Evolutionary conservation across 306 rosid species (phyloP).

Genomic region (Gastrolobium bilobum): DNA sequence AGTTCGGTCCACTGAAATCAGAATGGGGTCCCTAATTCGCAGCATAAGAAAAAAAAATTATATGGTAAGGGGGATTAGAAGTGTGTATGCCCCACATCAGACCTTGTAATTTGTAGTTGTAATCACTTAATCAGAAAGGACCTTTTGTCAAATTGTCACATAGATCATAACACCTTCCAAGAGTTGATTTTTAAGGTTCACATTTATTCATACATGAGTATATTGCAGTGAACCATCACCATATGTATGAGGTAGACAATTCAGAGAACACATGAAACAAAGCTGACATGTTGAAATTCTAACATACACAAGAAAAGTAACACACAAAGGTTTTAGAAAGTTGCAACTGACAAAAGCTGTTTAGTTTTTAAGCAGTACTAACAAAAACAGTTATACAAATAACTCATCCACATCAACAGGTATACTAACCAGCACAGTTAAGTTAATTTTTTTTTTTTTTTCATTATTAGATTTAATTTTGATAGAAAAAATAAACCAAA

Average conservation of each 20-base stretch:
- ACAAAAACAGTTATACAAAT: constrained; percentile 11
- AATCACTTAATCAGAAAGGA: constrained; percentile 36
- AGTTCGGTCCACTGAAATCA: constrained; percentile 86
- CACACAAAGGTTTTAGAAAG: constrained; percentile 38
- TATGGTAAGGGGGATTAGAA: constrained; percentile 9
- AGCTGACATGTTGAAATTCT: constrained; percentile 27
- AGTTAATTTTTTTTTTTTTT: not conserved
- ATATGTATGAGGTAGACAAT: not conserved
- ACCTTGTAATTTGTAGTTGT: constrained; percentile 23
- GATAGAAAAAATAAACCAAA: not conserved
- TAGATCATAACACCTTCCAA: constrained; percentile 16
- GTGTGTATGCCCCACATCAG: constrained; percentile 20
- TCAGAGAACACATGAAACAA: constrained; percentile 27
- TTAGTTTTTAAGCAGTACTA: constrained; percentile 22
- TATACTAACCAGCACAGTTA: not conserved
- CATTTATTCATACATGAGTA: not conserved
- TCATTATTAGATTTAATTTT: not conserved
- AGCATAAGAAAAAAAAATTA: constrained; percentile 44
- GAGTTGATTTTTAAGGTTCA: constrained; percentile 25
- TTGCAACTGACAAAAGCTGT: constrained; percentile 20
- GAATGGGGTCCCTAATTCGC: constrained; percentile 93
- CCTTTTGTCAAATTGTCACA: constrained; percentile 20
- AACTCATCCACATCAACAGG: constrained; percentile 34
- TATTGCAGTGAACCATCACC: constrained; percentile 27
- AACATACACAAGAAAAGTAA: constrained; percentile 18